Evolutionary conservation across 108 stramenopile species (phyloP), one percentile per base, ranked within the genome.

Genomic region (Nitzschia sp.): DNA sequence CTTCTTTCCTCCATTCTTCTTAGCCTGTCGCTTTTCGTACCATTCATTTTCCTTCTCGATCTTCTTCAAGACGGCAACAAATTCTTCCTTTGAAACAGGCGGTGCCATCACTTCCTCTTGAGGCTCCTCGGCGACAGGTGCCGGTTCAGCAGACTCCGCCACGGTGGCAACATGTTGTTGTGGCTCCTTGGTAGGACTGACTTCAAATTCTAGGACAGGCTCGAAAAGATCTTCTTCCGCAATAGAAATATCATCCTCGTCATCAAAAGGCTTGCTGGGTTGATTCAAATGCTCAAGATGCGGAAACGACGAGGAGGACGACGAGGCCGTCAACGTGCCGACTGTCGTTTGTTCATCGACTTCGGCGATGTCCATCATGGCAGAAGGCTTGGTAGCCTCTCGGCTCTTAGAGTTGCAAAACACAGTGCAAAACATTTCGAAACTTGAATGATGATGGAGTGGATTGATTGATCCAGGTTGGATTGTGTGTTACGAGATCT

Each of bases 1-100:
- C 19, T 50, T 50, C 19, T 22, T 50, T 21, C 48, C 21, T 16
- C 19, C 48, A 5, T 8, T n/a, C 21, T 50, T 50, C 19, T 50
- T 50, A 21, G 48, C 48, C 19, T 19, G 48, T 50, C 48, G 48
- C 19, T 50, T 50, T 21, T 50, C 48, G 19, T 50, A 21, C 48
- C 48, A 50, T 50, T 11, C 48, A 50, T 50, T 50, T 41, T 50
- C 48, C 48, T 50, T 50, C 48, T 50, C 48, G 48, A 50, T 50
- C 21, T 22, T 16, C 19, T 50, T 4, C 13, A 50, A 22, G 17
- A 50, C 48, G 21, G 48, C 48, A 13, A 50, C 19, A 21, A 50
- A 50, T 50, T 50, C 48, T 21, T 50, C 48, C 21, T 50, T 50
- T 4, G 48, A 21, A 50, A 50, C 21, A 5, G 5, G 17, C 4